A percentile compares a stretch with the other conserved stretches of the same genome.
Conservation (phyloP, 805 yeast species). For the Grigorovia humatica region DNA sequence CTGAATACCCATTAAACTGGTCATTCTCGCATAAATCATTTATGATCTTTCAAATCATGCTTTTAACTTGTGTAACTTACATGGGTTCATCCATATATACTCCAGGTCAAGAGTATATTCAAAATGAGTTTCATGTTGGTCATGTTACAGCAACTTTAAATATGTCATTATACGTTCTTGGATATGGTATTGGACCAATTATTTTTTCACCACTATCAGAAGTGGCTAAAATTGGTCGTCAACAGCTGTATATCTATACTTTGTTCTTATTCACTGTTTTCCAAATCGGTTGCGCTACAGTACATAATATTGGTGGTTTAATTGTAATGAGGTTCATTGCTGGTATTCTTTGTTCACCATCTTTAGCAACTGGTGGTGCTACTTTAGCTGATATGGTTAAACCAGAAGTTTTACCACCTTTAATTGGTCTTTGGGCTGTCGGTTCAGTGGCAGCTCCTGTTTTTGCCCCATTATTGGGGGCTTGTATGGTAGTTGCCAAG, state of each 20-base stretch:
- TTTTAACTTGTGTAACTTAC: slow-evolving; percentile 43
- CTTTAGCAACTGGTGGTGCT: slow-evolving; percentile 51
- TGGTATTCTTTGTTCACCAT: slow-evolving; percentile 48
- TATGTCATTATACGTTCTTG: slow-evolving; percentile 44
- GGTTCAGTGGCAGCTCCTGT: slow-evolving; percentile 48
- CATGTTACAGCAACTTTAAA: slow-evolving; percentile 40
- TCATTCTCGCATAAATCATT: slow-evolving; percentile 31
- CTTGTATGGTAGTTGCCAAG: slow-evolving; percentile 38
- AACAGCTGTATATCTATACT: slow-evolving; percentile 38
- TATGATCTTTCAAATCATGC: slow-evolving; percentile 32
- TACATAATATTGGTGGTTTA: slow-evolving; percentile 40
- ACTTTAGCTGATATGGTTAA: slow-evolving; percentile 40
- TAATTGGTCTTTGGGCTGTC: slow-evolving; percentile 42
- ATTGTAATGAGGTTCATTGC: slow-evolving; percentile 41
- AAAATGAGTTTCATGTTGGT: slow-evolving; percentile 36
- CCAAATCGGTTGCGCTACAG: slow-evolving; percentile 48
- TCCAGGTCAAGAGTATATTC: slow-evolving; percentile 39
- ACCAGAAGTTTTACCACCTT: slow-evolving; percentile 35
- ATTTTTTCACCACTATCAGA: slow-evolving; percentile 51
- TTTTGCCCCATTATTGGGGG: slow-evolving; percentile 48
- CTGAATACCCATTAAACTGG: slow-evolving; percentile 53
- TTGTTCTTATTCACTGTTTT: slow-evolving; percentile 38
- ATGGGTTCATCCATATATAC: slow-evolving; percentile 48
- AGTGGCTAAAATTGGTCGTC: slow-evolving; percentile 43
- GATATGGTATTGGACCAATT: slow-evolving; percentile 54